Percentiles rank a stretch among this genome's conserved stretches.
Evolutionary conservation across 176 grass and related monocot species (phyloP).

Genomic region (Bromus sterilis): DNA sequence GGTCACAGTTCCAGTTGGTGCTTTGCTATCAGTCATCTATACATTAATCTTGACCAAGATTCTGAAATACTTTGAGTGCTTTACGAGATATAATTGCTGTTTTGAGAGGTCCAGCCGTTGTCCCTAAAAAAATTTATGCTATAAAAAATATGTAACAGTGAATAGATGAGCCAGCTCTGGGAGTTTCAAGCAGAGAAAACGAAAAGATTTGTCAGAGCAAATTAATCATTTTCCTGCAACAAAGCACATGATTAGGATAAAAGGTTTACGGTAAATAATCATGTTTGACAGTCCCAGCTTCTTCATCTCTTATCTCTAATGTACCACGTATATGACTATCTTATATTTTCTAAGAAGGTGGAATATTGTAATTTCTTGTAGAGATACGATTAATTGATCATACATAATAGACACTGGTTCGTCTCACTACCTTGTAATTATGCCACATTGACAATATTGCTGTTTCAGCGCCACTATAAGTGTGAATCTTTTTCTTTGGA

Average conservation of each 20-base stretch:
- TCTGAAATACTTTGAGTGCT: conserved; percentile 46
- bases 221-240: conserved; percentile 39
- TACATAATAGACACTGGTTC: conserved; percentile 9
- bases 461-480: not conserved
- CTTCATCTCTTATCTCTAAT: not conserved
- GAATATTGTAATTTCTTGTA: conserved; percentile 29
- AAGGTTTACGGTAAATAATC: conserved; percentile 9
- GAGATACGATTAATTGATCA: conserved; percentile 12
- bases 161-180: conserved; percentile 13
- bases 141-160: not conserved
- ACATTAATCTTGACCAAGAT: conserved; percentile 70
- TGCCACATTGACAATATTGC: not conserved
- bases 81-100: conserved; percentile 16
- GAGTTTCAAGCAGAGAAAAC: not conserved
- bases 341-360: conserved; percentile 16
- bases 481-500: not conserved
- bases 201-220: conserved; percentile 24
- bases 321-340: conserved; percentile 4
- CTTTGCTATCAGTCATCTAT: conserved; percentile 58
- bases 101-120: conserved; percentile 20
- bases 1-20: conserved; percentile 90
- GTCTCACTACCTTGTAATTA: conserved; percentile 11
- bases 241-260: conserved; percentile 11
- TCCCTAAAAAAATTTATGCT: conserved; percentile 10
- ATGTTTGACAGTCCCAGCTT: conserved; percentile 8